A percentile compares a stretch with the other conserved stretches of the same genome.
Evolutionary conservation across 345 rosid genomes (phyloP).

Genomic region (Gynandropsis gynandra): DNA sequence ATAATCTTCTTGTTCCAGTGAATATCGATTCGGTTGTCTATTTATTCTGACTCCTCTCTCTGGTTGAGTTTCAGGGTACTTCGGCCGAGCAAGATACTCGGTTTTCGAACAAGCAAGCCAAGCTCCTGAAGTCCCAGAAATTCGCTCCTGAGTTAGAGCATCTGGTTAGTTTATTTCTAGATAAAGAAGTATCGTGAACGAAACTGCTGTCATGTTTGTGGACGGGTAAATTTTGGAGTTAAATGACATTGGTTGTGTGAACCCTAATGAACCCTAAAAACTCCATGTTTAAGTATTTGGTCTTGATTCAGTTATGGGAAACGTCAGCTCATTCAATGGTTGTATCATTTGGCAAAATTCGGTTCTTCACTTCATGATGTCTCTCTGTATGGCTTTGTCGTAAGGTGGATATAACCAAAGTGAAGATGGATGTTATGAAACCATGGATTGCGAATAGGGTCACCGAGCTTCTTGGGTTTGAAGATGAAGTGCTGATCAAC

Average conservation of each 20-base stretch:
- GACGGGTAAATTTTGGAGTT: background rate
- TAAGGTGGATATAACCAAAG: conserved; percentile 81
- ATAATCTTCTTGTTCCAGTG: background rate
- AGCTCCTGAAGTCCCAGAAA: conserved; percentile 87
- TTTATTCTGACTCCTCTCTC: background rate
- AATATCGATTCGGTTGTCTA: background rate
- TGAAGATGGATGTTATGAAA: conserved; percentile 87
- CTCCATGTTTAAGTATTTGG: background rate
- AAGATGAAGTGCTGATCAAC: conserved; percentile 96
- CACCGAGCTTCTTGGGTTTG: conserved; percentile 92
- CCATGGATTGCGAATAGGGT: conserved; percentile 96
- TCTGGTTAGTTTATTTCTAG: conserved; percentile 44
- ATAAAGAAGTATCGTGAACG: background rate
- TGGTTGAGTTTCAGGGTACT: conserved; percentile 52
- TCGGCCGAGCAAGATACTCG: conserved; percentile 98
- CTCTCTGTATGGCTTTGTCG: conserved; percentile 12
- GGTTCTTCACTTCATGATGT: background rate
- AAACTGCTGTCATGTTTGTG: background rate
- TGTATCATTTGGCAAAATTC: background rate
- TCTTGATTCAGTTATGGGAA: conserved; percentile 2
- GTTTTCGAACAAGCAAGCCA: conserved; percentile 97
- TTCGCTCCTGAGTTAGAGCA: conserved; percentile 78
- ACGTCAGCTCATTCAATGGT: background rate
- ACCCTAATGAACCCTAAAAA: background rate
- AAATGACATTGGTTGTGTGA: background rate